Base-by-base conservation (phyloP, 2,329 filamentous ascomycete genomes). In the Diaporthe citri region DNA sequence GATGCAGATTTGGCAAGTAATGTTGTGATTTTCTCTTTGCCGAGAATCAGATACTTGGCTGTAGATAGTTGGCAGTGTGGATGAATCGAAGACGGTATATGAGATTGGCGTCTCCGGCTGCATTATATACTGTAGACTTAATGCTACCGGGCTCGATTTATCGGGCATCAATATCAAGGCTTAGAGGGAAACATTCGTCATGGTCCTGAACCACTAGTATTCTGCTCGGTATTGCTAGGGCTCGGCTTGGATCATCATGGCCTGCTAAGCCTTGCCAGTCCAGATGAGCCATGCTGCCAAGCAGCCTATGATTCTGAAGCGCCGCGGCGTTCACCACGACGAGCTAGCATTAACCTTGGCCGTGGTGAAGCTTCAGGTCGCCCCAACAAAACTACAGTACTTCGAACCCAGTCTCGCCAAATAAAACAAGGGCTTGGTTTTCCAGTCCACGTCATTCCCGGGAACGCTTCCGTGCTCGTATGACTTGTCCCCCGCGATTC, bases 281-380 rank as follows among this genome's bases (percentile, higher is more conserved):
- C 34, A 20, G 43, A 67, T 67, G 64, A 67, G 64, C 64, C 64
- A 67, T 67, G 64, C 28, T 52, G 46, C 64, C 64, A 67, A 67
- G 64, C 64, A 25, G 28, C 28, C 46, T 8, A 67, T 39, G 7
- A 22, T 52, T 52, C 39, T 46, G 15, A 52, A 52, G 31, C 46
- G 64, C 22, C 64, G 20, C 46, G 31, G 64, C 64, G n/a, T 8
- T 52, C 31, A 17, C 22, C n/a, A n/a, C 15, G 15, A 15, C 64
- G n/a, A 67, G 31, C 64, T 52, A 67, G 64, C 64, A 67, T 67
- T 22, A 67, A 67, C 64, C 46, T 52, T 67, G 64, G 41, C 46
- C 20, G 13, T 20, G 15, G 15, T n/a, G 15, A 51, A 39, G 31
- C 31, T 67, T 43, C 46, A 52, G 64, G 46, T 67, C 62, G 34